Conservation (phyloP, 2,329 filamentous ascomycete genomes). For the Dactylonectria estremocensis region DNA sequence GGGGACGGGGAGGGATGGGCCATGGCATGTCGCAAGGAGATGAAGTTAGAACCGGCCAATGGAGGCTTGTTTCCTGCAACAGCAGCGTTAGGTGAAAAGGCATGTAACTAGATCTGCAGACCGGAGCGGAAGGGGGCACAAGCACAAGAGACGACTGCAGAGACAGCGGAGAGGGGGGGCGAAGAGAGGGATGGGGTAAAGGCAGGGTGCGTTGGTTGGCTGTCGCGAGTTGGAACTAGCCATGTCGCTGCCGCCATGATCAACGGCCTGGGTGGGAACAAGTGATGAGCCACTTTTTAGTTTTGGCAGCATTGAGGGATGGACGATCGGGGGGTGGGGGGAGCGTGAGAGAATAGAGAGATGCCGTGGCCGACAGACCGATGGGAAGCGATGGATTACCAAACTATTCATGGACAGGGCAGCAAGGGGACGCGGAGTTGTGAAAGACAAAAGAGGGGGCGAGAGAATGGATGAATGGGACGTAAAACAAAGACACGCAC, state of each 20-base stretch:
- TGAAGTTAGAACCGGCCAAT: not conserved
- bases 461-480: too few species aligned
- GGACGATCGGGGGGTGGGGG: not conserved
- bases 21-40: not conserved
- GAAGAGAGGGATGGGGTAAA: not conserved
- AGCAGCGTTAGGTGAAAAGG: too few species aligned
- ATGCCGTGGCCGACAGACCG: not conserved
- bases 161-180: not conserved
- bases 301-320: not conserved
- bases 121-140: conserved; percentile 27
- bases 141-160: conserved; percentile 1
- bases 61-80: too few species aligned
- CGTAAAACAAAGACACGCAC: too few species aligned
- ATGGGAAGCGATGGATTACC: too few species aligned
- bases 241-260: conserved; percentile 1
- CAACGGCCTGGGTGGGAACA: not conserved
- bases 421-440: too few species aligned
- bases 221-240: conserved; percentile 2
- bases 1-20: conserved; percentile 20
- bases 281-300: not conserved
- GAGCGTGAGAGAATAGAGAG: not conserved
- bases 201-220: conserved; percentile 13
- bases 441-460: too few species aligned
- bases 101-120: conserved; percentile 35
- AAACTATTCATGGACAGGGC: too few species aligned